Conservation (phyloP, 768 basidiomycete genomes). For the Mycena rebaudengoi region DNA sequence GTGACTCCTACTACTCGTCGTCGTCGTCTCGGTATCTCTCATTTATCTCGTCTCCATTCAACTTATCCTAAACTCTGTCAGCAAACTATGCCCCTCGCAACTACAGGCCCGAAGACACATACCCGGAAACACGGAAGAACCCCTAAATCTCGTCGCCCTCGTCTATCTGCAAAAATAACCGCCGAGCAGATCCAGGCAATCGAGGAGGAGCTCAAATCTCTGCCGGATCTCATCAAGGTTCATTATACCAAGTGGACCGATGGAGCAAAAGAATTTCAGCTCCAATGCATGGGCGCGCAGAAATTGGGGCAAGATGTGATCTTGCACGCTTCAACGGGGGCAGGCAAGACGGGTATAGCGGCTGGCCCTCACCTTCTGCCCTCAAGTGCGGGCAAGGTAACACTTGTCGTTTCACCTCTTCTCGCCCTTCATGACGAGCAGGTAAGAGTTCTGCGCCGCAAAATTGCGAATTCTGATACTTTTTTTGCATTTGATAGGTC, state of each 20-base stretch:
- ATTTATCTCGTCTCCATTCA: too few species aligned
- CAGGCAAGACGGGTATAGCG: neutral
- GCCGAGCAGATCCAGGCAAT: neutral
- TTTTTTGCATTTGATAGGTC: too few species aligned
- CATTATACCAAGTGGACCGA: neutral
- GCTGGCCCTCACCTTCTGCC: neutral
- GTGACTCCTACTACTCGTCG: too few species aligned
- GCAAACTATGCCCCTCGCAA: too few species aligned
- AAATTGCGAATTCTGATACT: neutral
- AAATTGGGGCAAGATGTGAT: conserved; percentile 36
- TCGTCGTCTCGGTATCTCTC: too few species aligned
- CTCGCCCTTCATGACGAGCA: neutral
- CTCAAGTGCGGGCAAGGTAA: too few species aligned
- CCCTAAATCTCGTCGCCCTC: neutral
- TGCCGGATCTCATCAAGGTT: neutral
- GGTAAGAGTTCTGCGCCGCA: neutral
- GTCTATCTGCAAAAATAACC: neutral
- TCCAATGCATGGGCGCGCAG: neutral
- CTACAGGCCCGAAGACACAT: conserved; percentile 1
- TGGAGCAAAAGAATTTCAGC: neutral
- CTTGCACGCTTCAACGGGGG: neutral
- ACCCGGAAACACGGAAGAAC: too few species aligned
- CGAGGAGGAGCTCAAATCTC: conserved; percentile 9
- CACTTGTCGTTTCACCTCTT: neutral
- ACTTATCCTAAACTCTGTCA: too few species aligned